These are phyloP conservation scores for Skeletonema grethae DNA, from an alignment of 108 stramenopile species.

Conservation along the genomic window DNA sequence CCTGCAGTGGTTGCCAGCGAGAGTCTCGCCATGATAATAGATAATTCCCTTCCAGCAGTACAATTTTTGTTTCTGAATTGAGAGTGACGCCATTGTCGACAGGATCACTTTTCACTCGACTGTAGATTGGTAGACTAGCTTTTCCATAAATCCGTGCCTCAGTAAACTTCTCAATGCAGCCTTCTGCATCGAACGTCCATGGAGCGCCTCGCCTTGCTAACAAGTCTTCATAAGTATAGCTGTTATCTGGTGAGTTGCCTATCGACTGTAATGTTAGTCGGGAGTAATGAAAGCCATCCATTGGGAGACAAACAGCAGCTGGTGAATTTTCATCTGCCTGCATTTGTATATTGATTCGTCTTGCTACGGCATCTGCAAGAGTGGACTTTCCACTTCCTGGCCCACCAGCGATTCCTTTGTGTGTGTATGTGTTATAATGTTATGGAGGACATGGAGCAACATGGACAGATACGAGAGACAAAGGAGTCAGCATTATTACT, in stretches of 20 bases:
- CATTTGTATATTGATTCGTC: conserved; percentile 33
- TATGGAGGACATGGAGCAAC: too few relatives aligned
- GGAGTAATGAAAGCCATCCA: conserved; percentile 79
- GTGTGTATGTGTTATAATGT: too few relatives aligned
- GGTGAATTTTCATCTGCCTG: background rate
- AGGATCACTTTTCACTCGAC: conserved; percentile 65
- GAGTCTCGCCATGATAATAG: conserved; percentile 46
- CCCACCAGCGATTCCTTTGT: conserved; percentile 54
- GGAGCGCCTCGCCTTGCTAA: conserved; percentile 66
- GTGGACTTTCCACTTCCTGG: conserved; percentile 79
- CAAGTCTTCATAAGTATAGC: conserved; percentile 37
- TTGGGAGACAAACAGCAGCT: conserved; percentile 55
- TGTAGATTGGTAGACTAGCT: conserved; percentile 58
- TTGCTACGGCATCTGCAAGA: conserved; percentile 47
- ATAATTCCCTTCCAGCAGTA: conserved; percentile 77
- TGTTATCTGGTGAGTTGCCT: conserved; percentile 13
- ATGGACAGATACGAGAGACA: too few relatives aligned
- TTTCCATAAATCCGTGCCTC: conserved; percentile 38
- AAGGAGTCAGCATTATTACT: too few relatives aligned
- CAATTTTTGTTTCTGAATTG: conserved; percentile 47
- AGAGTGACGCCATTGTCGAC: conserved; percentile 48
- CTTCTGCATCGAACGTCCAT: conserved; percentile 74
- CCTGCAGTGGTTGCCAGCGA: conserved; percentile 52
- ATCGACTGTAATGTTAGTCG: conserved; percentile 45
- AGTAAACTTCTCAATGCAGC: conserved; percentile 38